These are phyloP conservation scores for Cercospora berteroae DNA, from an alignment of 2,329 filamentous ascomycete genomes.

Conservation along the genomic window DNA sequence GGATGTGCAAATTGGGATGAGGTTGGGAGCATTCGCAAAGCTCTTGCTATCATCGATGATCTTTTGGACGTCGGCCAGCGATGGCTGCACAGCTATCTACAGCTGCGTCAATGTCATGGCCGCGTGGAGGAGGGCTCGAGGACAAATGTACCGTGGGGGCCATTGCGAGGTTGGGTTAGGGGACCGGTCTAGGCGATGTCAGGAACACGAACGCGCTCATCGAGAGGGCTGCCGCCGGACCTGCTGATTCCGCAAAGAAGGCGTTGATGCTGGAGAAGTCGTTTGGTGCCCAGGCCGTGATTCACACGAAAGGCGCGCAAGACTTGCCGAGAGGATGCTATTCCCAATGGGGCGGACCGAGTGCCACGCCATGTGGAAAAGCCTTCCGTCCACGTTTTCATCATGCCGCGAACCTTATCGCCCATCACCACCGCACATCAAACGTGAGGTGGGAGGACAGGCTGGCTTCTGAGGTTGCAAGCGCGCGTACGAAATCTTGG, in stretches of 20 bases:
- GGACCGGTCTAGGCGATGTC: slow-evolving; percentile 35
- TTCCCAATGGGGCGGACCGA: neutral
- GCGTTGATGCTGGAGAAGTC: neutral
- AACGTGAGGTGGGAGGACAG: slow-evolving; percentile 4
- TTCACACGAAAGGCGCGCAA: neutral
- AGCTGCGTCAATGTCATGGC: slow-evolving; percentile 3
- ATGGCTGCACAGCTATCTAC: slow-evolving; percentile 55
- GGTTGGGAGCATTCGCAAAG: slow-evolving; percentile 64
- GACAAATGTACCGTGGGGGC: slow-evolving; percentile 15
- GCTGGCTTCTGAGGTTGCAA: slow-evolving; percentile 10
- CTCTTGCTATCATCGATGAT: slow-evolving; percentile 54
- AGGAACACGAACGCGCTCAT: slow-evolving; percentile 34
- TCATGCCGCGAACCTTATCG: slow-evolving; percentile 3
- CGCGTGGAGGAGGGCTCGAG: slow-evolving; percentile 4
- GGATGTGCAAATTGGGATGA: slow-evolving; percentile 78
- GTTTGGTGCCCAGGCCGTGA: neutral
- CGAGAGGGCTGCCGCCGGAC: slow-evolving; percentile 9
- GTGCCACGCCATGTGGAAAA: slow-evolving; percentile 1
- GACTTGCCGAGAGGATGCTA: neutral
- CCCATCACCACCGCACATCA: slow-evolving; percentile 7
- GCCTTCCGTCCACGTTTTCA: slow-evolving; percentile 5
- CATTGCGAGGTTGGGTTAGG: slow-evolving; percentile 23
- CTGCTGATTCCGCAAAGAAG: neutral
- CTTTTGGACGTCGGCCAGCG: slow-evolving; percentile 59
- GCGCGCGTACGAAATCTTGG: slow-evolving; percentile 5